These are phyloP conservation scores for Candida xiaguanensis DNA, from an alignment of 805 yeast species.

Conservation along the genomic window DNA sequence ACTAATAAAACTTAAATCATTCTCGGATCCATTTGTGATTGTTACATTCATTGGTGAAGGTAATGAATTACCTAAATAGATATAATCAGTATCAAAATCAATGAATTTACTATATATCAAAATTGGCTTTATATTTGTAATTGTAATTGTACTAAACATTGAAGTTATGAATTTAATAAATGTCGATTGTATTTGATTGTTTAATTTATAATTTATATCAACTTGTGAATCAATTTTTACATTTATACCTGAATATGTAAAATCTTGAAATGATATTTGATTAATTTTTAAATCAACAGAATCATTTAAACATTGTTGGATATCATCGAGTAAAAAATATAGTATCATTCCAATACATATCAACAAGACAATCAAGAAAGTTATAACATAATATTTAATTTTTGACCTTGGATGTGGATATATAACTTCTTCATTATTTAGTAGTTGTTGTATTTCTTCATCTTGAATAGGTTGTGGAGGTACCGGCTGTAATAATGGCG, in stretches of 20 bases:
- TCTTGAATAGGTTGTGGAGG: slow-evolving; percentile 2
- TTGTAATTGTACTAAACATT: slow-evolving; percentile 20
- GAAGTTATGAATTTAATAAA: slow-evolving; percentile 19
- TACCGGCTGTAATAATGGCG: slow-evolving; percentile 2
- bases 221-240: slow-evolving; percentile 25
- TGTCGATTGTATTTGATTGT: slow-evolving; percentile 17
- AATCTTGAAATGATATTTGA: slow-evolving; percentile 19
- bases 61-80: slow-evolving; percentile 21
- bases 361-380: not conserved
- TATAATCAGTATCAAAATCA: slow-evolving; percentile 9
- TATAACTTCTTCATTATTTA: not conserved
- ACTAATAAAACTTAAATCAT: slow-evolving; percentile 22
- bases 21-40: slow-evolving; percentile 16
- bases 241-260: slow-evolving; percentile 25
- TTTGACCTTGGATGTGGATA: not conserved
- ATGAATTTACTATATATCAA: slow-evolving; percentile 16
- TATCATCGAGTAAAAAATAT: not conserved
- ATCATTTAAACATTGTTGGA: slow-evolving; percentile 3
- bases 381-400: too few species aligned
- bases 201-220: slow-evolving; percentile 23
- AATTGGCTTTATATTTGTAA: slow-evolving; percentile 18
- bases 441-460: not conserved
- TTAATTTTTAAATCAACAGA: slow-evolving; percentile 22
- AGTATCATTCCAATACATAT: not conserved
- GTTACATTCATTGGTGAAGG: slow-evolving; percentile 24